phyloP scores from a whole-genome alignment of 805 yeast genomes.

The Maudiozyma bulderi region DNA sequence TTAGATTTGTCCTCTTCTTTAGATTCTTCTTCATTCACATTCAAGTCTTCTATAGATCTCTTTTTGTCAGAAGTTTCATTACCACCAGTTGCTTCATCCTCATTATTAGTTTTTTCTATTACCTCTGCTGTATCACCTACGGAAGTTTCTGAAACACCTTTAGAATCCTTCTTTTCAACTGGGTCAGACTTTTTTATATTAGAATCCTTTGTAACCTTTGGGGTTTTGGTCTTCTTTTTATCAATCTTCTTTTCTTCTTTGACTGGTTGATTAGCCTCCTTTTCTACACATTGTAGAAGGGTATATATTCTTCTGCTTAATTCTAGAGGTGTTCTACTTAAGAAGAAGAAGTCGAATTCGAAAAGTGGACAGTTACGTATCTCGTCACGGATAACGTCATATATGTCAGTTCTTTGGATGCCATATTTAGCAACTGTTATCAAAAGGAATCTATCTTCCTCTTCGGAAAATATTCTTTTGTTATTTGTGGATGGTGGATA shows the following conservation, averaged over 20 bases:
- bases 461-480: slow-evolving; percentile 64
- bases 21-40: neutral
- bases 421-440: slow-evolving; percentile 76
- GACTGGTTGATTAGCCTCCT: slow-evolving; percentile 35
- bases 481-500: slow-evolving; percentile 55
- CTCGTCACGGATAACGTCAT: slow-evolving; percentile 69
- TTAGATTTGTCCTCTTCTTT: neutral
- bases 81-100: neutral
- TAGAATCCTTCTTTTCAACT: neutral
- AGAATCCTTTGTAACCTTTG: neutral
- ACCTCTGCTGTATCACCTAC: neutral
- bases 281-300: slow-evolving; percentile 61
- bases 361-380: slow-evolving; percentile 70
- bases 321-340: slow-evolving; percentile 72
- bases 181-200: neutral
- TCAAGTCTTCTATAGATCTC: slow-evolving; percentile 1
- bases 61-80: neutral
- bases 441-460: slow-evolving; percentile 82
- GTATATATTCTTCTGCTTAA: slow-evolving; percentile 76
- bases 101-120: neutral
- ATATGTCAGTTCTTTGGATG: slow-evolving; percentile 65
- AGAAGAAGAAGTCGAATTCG: slow-evolving; percentile 81
- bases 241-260: neutral
- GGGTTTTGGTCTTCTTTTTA: neutral
- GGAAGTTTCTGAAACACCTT: neutral